Evolutionary conservation across 1,284 basidiomycete species (phyloP).

Genomic region (Trametes pubescens): DNA sequence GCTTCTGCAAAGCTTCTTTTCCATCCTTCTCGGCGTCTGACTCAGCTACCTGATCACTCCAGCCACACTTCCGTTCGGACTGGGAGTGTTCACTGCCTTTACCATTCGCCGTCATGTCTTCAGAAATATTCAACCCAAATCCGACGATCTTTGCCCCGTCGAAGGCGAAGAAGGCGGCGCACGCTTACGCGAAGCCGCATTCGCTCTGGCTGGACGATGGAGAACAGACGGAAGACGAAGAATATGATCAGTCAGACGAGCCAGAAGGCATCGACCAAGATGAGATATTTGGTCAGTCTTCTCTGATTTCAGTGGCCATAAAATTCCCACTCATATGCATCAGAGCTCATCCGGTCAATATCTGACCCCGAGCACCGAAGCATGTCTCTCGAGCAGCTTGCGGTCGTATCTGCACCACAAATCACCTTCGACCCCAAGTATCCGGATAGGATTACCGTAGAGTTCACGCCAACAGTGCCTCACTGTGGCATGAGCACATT

Average conservation of each 20-base stretch:
- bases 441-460: constrained; percentile 79
- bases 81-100: neutral
- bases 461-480: constrained; percentile 97
- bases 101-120: constrained; percentile 37
- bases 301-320: neutral
- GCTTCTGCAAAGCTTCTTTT: constrained; percentile 2
- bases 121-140: constrained; percentile 49
- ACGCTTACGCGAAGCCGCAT: constrained; percentile 35
- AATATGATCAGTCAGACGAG: constrained; percentile 39
- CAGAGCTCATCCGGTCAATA: constrained; percentile 92
- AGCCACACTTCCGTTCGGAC: neutral
- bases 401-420: constrained; percentile 92
- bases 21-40: constrained; percentile 8
- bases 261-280: constrained; percentile 59
- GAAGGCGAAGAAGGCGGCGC: constrained; percentile 35
- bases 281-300: constrained; percentile 59
- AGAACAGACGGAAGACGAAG: constrained; percentile 39
- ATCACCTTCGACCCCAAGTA: constrained; percentile 68
- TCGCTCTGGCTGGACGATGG: constrained; percentile 47
- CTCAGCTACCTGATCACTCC: constrained; percentile 2
- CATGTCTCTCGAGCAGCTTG: constrained; percentile 93
- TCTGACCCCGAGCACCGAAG: constrained; percentile 98
- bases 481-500: constrained; percentile 98
- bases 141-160: constrained; percentile 45
- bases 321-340: neutral